Evolutionary conservation across 805 yeast genomes (phyloP), one percentile per base, ranked within the genome.

Genomic region (Spathaspora gorwiae): DNA sequence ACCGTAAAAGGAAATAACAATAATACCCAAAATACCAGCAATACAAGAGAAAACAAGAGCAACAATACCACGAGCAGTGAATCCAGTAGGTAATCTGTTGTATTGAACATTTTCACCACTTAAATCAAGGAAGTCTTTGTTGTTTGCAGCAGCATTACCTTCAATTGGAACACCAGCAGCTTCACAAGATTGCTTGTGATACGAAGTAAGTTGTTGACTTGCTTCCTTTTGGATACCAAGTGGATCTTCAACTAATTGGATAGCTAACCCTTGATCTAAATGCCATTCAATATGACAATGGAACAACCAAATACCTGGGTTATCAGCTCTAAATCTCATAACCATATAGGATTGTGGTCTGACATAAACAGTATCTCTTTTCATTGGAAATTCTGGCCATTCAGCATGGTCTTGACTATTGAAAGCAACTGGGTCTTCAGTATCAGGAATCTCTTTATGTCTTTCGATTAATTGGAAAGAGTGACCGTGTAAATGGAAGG

Each of bases 261-360:
- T 70, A 7, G 90, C 90, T 44, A 86, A 72, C 27, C 95, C 95
- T 67, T 86, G 94, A 54, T 81, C 84, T 61, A 86, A 76, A 65
- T 86, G 95, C 84, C 90, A 86, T 57, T 86, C 92, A 45, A 86
- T 79, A 59, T 87, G 96, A 65, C 97, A 90, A 62, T 90, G 97
- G 81, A 90, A 86, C 49, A 85, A 79, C 97, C 97, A 90, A 26
- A 89, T 83, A 46, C 97, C 97, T 2, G 97, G 96, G 57, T 90
- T 90, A 56, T 85, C 80, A 10, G 96, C 89, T 54, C 70, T 76
- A 63, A 88, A 88, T 53, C 97, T 72, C 30, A 81, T 58, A 13
- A 83, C 90, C 42, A 82, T 62, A 60, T 81, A 78, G 2, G 90
- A 87, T 54, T 83, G 81, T 31, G 84, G 79, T 42, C 80, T 78